Conservation (phyloP, 768 basidiomycete species). For the Mycena chlorophos region DNA sequence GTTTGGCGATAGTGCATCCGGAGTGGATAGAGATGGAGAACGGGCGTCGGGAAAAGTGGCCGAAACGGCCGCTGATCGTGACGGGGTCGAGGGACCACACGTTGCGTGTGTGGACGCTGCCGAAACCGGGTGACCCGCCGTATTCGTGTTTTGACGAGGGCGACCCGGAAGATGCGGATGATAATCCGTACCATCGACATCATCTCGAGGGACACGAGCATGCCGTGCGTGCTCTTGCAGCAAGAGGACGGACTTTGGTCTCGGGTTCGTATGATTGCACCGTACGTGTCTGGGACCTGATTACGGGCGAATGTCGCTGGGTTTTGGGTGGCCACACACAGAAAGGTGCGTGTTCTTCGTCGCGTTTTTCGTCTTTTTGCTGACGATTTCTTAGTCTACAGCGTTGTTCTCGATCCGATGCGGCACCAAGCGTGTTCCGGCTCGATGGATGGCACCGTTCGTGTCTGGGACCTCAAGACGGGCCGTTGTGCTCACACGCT, state of each 20-base stretch:
- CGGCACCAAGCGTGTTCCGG: conserved; percentile 94
- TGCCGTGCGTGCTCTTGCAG: conserved; percentile 90
- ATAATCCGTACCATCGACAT: conserved; percentile 88
- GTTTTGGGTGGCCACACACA: conserved; percentile 85
- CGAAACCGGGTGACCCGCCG: conserved; percentile 15
- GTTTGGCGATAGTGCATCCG: conserved; percentile 93
- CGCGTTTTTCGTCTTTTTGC: background rate
- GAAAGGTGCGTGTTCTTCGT: conserved; percentile 62
- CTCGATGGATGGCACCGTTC: conserved; percentile 97
- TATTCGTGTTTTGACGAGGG: conserved; percentile 24
- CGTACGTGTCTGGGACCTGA: conserved; percentile 93
- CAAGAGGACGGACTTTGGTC: conserved; percentile 84
- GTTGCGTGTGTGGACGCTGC: conserved; percentile 36
- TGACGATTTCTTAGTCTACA: conserved; percentile 67
- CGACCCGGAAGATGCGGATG: conserved; percentile 47
- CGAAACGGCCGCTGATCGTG: conserved; percentile 46
- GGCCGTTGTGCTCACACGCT: conserved; percentile 81
- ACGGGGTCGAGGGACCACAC: conserved; percentile 51
- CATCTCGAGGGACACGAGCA: conserved; percentile 88
- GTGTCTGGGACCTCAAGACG: conserved; percentile 86
- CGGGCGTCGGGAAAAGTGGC: conserved; percentile 46
- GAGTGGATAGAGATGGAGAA: conserved; percentile 77
- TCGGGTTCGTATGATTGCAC: conserved; percentile 96
- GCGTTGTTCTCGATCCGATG: conserved; percentile 83
- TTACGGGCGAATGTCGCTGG: conserved; percentile 79